Evolutionary conservation across 768 basidiomycete species (phyloP), one percentile per base, ranked within the genome.

Genomic region (Xerocomellus chrysenteron): DNA sequence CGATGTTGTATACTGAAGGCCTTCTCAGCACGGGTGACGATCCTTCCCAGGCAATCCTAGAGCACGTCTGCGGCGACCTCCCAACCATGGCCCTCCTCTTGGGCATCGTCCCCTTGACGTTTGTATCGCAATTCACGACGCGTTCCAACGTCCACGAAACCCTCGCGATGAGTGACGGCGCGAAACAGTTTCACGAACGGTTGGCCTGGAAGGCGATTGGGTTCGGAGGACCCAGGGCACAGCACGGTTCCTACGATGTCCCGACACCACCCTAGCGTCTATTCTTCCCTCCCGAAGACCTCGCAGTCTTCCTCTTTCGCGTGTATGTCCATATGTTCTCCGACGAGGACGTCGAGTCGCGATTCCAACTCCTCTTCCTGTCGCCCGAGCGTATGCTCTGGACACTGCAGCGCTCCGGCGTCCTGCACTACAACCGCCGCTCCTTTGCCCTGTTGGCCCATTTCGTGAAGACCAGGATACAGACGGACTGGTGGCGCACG

Each of bases 361-460:
- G 11, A 24, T 33, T 66, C 11, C 47, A 47, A 4, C 17, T 58
- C 5, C 10, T 54, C 4, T 16, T 37, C 26, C 33, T 53, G 12
- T 52, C 57, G 0, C 33, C 21, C 0, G 33, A 39, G 21, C 28
- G 36, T 1, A 28, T 30, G 37, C 6, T 49, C 12, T 39, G 16
- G 1, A 16, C 5, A 11, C 51, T 69, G 7, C 26, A 32, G 32
- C 47, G 30, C 8, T 60, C 52, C 0, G 59, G 54, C 14, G 28
- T 73, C 19, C 36, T 77, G 17, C 80, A 80, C 52, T 83, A 86
- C 56, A 74, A 64, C 24, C 76, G 84, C 10, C 73, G 73, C 32
- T 77, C 74, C 30, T 84, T 85, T 51, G 80, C 71, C 0, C 55
- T 73, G 0, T 68, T 86, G 37, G 71, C 85, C 9, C 68, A 68